Conservation (phyloP, 2,329 filamentous ascomycete genomes). For the Monascus ruber region DNA sequence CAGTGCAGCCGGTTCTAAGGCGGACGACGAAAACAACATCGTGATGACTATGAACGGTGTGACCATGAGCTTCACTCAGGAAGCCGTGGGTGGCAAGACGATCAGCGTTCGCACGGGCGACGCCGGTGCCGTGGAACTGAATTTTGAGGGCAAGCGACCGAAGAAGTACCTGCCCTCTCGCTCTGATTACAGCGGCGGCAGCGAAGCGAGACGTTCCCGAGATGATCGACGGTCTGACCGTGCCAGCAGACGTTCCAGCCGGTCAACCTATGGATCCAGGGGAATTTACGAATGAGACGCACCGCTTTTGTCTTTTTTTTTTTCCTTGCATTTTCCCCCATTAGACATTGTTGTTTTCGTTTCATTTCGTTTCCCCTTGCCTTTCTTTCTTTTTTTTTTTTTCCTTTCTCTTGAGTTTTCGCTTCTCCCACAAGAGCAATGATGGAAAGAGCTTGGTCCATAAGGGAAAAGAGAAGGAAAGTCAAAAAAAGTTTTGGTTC, state of each 20-base stretch:
- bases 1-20: constrained; percentile 21
- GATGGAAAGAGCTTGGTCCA: not conserved
- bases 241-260: constrained; percentile 25
- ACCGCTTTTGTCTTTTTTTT: not conserved
- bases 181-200: constrained; percentile 24
- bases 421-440: not conserved
- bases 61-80: constrained; percentile 27
- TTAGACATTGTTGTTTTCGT: no score
- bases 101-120: constrained; percentile 30
- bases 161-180: constrained; percentile 25
- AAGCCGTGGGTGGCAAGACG: constrained; percentile 24
- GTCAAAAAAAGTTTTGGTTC: constrained; percentile 2
- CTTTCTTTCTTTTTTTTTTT: constrained; percentile 1
- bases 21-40: constrained; percentile 27
- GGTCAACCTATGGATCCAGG: constrained; percentile 25
- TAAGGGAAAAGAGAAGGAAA: constrained; percentile 1
- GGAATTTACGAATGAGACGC: not conserved
- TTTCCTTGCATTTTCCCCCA: not conserved
- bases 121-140: constrained; percentile 26
- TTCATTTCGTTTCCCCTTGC: no score
- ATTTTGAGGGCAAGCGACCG: constrained; percentile 25
- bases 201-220: constrained; percentile 17
- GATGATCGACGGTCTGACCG: constrained; percentile 27
- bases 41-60: constrained; percentile 30
- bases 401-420: not conserved